Conservation (phyloP, 2,329 filamentous ascomycete genomes). For the Aspergillus unguis region DNA sequence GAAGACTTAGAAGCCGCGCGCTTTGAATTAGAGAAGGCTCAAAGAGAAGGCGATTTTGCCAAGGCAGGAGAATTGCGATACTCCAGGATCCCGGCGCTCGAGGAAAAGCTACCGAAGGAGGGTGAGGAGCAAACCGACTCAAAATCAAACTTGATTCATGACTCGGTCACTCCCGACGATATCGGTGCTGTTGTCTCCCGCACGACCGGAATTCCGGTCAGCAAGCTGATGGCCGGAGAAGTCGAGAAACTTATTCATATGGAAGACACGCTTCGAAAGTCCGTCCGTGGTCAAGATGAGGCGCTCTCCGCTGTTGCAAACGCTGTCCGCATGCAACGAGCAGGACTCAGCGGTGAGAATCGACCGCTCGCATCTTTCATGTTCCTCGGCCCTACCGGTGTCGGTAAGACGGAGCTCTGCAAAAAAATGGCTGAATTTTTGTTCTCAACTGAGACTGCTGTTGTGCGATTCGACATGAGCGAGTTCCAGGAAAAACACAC, state of each 20-base stretch:
- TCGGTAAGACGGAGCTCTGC: slow-evolving; percentile 95
- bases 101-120: slow-evolving; percentile 76
- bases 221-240: slow-evolving; percentile 88
- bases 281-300: slow-evolving; percentile 89
- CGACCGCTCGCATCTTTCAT: slow-evolving; percentile 91
- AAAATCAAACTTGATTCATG: slow-evolving; percentile 69
- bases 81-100: slow-evolving; percentile 76
- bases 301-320: slow-evolving; percentile 87
- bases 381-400: slow-evolving; percentile 94
- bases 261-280: slow-evolving; percentile 82
- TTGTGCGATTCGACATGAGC: slow-evolving; percentile 94
- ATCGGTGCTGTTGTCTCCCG: slow-evolving; percentile 89
- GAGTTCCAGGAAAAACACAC: slow-evolving; percentile 98
- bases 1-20: slow-evolving; percentile 82
- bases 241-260: slow-evolving; percentile 93
- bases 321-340: slow-evolving; percentile 88
- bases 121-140: slow-evolving; percentile 48
- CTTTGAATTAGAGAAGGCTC: slow-evolving; percentile 81
- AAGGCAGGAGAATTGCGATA: slow-evolving; percentile 90
- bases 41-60: slow-evolving; percentile 82
- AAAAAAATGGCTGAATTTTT: slow-evolving; percentile 93
- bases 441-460: slow-evolving; percentile 86
- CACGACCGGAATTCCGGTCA: slow-evolving; percentile 87
- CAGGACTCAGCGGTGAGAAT: slow-evolving; percentile 87
- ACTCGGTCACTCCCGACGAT: slow-evolving; percentile 91